Evolutionary conservation across 192 early-diverging fungal species (phyloP).

Genomic region (Coemansia javaensis): DNA sequence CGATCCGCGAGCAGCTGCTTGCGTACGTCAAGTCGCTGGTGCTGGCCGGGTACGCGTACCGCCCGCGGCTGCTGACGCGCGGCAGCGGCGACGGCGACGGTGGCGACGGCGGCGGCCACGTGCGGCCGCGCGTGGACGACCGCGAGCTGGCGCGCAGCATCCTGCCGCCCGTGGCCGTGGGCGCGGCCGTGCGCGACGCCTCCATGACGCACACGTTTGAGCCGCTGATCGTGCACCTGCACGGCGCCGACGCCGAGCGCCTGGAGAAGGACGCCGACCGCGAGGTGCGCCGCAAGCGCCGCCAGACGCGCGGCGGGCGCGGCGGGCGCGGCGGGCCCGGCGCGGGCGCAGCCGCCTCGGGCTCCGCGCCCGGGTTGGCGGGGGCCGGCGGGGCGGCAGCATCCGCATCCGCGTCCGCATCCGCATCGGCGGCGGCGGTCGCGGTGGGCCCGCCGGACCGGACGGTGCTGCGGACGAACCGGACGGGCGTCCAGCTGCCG

Average conservation of each 20-base stretch:
- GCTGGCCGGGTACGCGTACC: slow-evolving; percentile 75
- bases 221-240: slow-evolving; percentile 61
- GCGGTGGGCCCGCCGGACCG: slow-evolving; percentile 17
- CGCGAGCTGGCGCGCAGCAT: slow-evolving; percentile 68
- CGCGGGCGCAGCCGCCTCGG: background rate
- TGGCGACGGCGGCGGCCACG: background rate
- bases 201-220: slow-evolving; percentile 54
- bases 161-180: slow-evolving; percentile 55
- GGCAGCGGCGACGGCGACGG: slow-evolving; percentile 12
- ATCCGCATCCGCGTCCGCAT: background rate
- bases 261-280: slow-evolving; percentile 80
- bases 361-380: background rate
- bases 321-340: background rate
- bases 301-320: slow-evolving; percentile 68
- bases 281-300: slow-evolving; percentile 77
- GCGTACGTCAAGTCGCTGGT: slow-evolving; percentile 78
- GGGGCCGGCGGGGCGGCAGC: slow-evolving; percentile 2
- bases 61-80: slow-evolving; percentile 47
- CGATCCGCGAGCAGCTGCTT: slow-evolving; percentile 90
- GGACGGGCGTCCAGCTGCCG: slow-evolving; percentile 41
- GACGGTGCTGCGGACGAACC: slow-evolving; percentile 35
- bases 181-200: slow-evolving; percentile 48
- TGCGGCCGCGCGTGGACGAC: slow-evolving; percentile 54
- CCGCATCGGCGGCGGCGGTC: background rate
- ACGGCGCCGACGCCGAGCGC: slow-evolving; percentile 70